A percentile compares a stretch with the other conserved stretches of the same genome.
These are phyloP conservation scores for Dioscorea cayenensis DNA, from an alignment of 116 monocot genomes.

Conservation along the genomic window DNA sequence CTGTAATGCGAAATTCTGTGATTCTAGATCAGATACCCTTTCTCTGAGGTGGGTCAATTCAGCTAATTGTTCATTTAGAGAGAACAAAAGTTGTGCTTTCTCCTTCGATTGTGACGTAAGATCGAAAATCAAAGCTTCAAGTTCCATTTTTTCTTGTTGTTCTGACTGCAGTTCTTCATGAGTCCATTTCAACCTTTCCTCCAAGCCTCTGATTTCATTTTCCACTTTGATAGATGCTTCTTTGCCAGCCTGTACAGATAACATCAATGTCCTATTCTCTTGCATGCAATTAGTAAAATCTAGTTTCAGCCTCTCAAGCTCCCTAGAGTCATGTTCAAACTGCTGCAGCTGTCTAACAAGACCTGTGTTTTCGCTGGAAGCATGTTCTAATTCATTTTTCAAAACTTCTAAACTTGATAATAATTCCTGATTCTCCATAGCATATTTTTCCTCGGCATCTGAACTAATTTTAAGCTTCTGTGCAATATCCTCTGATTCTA, in stretches of 20 bases:
- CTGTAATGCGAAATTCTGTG: constrained; percentile 31
- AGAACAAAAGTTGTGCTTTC: constrained; percentile 34
- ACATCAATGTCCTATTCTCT: constrained; percentile 18
- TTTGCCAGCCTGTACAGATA: constrained; percentile 16
- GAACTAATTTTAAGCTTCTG: constrained; percentile 40
- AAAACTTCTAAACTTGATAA: constrained; percentile 22
- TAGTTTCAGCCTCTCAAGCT: constrained; percentile 25
- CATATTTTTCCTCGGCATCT: constrained; percentile 36
- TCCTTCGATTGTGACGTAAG: constrained; percentile 48
- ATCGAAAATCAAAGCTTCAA: constrained; percentile 40
- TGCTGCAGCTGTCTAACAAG: constrained; percentile 19
- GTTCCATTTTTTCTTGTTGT: constrained; percentile 26
- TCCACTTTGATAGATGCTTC: constrained; percentile 19
- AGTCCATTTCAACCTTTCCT: not conserved
- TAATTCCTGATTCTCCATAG: constrained; percentile 28
- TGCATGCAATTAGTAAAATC: constrained; percentile 11
- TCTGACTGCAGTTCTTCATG: constrained; percentile 27
- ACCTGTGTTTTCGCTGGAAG: constrained; percentile 31
- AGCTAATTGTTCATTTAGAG: constrained; percentile 39
- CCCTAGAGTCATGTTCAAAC: constrained; percentile 8
- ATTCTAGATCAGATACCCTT: constrained; percentile 43
- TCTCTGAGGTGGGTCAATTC: constrained; percentile 31
- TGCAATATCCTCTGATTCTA: constrained; percentile 50
- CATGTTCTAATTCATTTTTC: constrained; percentile 39
- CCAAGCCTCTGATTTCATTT: constrained; percentile 11